Evolutionary conservation across 2,329 filamentous ascomycete genomes (phyloP), one percentile per base, ranked within the genome.

Genomic region (Corniculantispora saksenae): DNA sequence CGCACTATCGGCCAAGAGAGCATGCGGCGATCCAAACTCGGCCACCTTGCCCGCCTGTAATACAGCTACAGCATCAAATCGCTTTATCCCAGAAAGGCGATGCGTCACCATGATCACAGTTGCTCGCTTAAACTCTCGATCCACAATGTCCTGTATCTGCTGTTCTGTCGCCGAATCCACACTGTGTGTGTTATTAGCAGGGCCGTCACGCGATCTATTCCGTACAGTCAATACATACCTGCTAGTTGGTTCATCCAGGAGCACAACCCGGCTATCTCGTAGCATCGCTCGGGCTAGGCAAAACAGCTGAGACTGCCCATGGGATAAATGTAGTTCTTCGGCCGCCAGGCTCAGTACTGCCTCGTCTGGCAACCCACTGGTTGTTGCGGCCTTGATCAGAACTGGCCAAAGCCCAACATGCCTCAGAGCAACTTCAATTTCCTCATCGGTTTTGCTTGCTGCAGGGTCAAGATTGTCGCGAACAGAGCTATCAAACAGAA

Each of bases 51-150:
- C 51, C 7, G 45, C 54, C 7, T 19, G 43, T 10, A 61, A 43
- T 4, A 65, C 56, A 3, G 56, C 57, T 13, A 65, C 58, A 19
- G 25, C 29, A 51, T 65, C 58, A 19, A 65, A 58, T 5, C 38
- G 25, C 15, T 35, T 27, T 17, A 62, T 65, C 9, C 27, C 29
- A 8, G 58, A 61, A 17, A 65, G 40, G 15, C 63, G 48, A 35
- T 65, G 63, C 25, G 63, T 65, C 13, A 58, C 51, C 63, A 61
- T 58, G 21, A 65, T 35, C n/a, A 65, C 63, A 4, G 58, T 65
- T 7, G 63, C 53, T 7, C 57, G 25, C 21, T 51, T 43, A 38
- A 65, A 65, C 40, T 65, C 51, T n/a, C 15, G 17, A 5, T 53
- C 57, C 9, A 62, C 43, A 32, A 58, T 57, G 12, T 58, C 51